Evolutionary conservation across 495 filamentous ascomycete species (phyloP).

Genomic region (Emericellopsis terricola): DNA sequence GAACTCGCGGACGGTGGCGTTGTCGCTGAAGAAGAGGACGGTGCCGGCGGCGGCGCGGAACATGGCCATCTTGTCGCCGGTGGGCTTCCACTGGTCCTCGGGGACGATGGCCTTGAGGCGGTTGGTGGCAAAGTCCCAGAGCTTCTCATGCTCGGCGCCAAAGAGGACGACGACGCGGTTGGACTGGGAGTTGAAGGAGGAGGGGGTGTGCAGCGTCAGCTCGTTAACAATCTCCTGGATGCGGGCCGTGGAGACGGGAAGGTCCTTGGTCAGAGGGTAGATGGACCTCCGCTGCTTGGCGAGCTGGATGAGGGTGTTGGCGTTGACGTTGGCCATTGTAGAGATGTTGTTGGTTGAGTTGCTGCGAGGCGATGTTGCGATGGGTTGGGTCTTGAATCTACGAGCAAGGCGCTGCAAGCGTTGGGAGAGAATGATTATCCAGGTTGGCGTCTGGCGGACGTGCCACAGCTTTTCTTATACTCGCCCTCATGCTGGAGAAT

Average conservation of each 20-base stretch:
- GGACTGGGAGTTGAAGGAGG: constrained; percentile 49
- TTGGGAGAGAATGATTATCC: no score
- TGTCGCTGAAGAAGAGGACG: constrained; percentile 12
- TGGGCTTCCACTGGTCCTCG: constrained; percentile 30
- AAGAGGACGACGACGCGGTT: constrained; percentile 42
- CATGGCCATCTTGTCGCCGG: constrained; percentile 25
- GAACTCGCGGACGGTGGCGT: background rate
- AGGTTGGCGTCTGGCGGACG: no score
- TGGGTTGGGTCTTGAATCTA: background rate
- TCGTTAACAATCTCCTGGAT: constrained; percentile 39
- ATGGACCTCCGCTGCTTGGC: constrained; percentile 36
- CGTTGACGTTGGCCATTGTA: constrained; percentile 11
- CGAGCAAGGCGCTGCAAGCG: no score
- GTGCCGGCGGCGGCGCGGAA: constrained; percentile 42
- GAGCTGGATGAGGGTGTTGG: constrained; percentile 29
- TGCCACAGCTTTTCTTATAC: no score
- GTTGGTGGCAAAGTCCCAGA: constrained; percentile 39
- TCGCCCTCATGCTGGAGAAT: no score
- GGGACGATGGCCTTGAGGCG: constrained; percentile 38
- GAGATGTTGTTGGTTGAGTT: constrained; percentile 7
- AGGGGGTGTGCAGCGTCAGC: constrained; percentile 34
- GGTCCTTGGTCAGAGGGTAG: constrained; percentile 40
- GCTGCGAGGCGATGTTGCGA: constrained; percentile 2
- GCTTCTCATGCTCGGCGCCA: constrained; percentile 42
- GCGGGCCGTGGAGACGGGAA: constrained; percentile 29